A percentile compares a stretch with the other conserved stretches of the same genome.
Conservation (phyloP, 768 basidiomycete species). For the Tephrocybe sp. region DNA sequence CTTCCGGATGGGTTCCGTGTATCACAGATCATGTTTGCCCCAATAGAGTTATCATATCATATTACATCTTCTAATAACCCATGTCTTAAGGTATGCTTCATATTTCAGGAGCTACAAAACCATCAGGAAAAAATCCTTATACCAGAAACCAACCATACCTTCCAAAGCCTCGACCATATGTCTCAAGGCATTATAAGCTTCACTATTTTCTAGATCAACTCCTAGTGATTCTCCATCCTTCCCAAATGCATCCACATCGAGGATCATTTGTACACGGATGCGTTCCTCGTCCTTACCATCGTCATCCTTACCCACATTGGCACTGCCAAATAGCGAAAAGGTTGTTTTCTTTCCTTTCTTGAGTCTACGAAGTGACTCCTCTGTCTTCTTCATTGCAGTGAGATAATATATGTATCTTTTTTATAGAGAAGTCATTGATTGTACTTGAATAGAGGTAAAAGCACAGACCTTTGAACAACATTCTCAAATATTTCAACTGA, state of each 20-base stretch:
- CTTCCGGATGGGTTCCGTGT: conserved; percentile 60
- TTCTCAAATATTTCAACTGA: conserved; percentile 68
- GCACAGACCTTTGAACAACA: conserved; percentile 73
- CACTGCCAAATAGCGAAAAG: conserved; percentile 76
- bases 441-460: too few species aligned
- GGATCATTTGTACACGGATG: conserved; percentile 77
- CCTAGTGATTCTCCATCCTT: conserved; percentile 73
- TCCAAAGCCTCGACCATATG: conserved; percentile 58
- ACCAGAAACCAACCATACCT: conserved; percentile 15
- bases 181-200: conserved; percentile 53
- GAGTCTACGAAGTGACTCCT: conserved; percentile 82
- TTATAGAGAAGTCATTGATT: background rate
- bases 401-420: conserved; percentile 81
- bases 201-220: conserved; percentile 54
- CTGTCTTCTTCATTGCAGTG: conserved; percentile 86
- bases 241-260: conserved; percentile 85
- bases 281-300: conserved; percentile 87
- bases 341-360: conserved; percentile 82
- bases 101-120: conserved; percentile 11
- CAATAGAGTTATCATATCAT: conserved; percentile 10
- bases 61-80: background rate
- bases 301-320: conserved; percentile 50
- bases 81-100: too few species aligned
- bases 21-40: conserved; percentile 47
- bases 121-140: background rate